These are phyloP conservation scores for Jatropha podagrica DNA, from an alignment of 441 rosid species.

Conservation along the genomic window DNA sequence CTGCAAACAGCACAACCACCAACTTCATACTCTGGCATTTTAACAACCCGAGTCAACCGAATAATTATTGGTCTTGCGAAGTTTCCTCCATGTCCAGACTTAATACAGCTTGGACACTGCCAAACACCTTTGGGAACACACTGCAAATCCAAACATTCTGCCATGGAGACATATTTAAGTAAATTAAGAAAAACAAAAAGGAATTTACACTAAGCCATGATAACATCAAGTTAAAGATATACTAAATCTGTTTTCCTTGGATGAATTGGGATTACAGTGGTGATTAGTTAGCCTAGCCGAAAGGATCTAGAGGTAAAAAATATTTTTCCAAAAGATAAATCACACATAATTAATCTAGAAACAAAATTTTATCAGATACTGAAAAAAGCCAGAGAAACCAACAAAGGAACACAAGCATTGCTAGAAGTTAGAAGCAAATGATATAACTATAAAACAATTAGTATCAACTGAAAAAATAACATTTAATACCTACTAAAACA, in stretches of 20 bases:
- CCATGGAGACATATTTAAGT: constrained; percentile 32
- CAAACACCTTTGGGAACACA: constrained; percentile 66
- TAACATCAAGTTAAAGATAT: not conserved
- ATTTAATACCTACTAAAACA: not conserved
- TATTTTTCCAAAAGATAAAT: not conserved
- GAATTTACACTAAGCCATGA: not conserved
- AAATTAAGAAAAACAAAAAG: constrained; percentile 14
- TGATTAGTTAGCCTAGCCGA: not conserved
- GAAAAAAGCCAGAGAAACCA: not conserved
- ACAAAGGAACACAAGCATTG: not conserved
- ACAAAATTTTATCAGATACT: not conserved
- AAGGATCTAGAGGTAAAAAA: not conserved
- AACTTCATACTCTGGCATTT: constrained; percentile 68
- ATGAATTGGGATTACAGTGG: not conserved
- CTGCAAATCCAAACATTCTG: constrained; percentile 78
- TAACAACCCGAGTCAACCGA: constrained; percentile 67
- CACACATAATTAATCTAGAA: not conserved
- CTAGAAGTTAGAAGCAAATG: not conserved
- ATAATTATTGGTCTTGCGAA: constrained; percentile 54
- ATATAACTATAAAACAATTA: not conserved
- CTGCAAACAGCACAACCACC: constrained; percentile 98
- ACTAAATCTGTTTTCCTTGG: not conserved
- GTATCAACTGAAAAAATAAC: not conserved
- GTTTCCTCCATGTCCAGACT: constrained; percentile 41
- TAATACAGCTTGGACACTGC: constrained; percentile 76